Base-by-base conservation (phyloP, 305 asterid genomes). In the Fraxinus ornus region DNA sequence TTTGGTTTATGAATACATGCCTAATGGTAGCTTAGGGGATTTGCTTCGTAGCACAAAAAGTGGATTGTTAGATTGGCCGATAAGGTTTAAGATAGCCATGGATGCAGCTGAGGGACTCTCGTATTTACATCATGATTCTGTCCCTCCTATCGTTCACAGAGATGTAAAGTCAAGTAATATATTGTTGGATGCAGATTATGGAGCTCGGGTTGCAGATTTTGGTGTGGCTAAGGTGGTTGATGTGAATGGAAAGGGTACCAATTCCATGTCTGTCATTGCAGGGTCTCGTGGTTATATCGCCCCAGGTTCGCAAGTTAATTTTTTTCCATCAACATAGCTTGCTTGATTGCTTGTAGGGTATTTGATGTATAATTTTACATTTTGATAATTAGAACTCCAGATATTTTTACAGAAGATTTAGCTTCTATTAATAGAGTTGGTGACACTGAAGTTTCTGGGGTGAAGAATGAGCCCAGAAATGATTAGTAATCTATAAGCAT, bases 281-380 rank as follows among this genome's bases (percentile, higher is more conserved):
- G 99, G 99, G 1, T 96, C 99, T 76, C 89, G 97, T 77, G 99
- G 99, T 3, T 96, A 96, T 86, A 94, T 96, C 64, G 99, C 99
- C 19, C 99, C 99, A 84, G 99, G 98, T 96, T 76, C 76, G 93
- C 86, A 13, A 10, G n/a, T 70, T 28, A 7, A 17, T 68, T 17
- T 32, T 15, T 24, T 68, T 26, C 41, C 8, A 7, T 37, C 9
- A 8, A 0, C 70, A 22, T 22, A 62, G 71, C 71, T 62, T 22
- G 28, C 71, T n/a, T 60, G 70, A 60, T 60, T 60, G 30, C 70
- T 62, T 62, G 30, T 62, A n/a, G 3, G 71, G 32, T 62, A 22
- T 28, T 28, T 49, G 19, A 15, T 62, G 5, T 74, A 91, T 97
- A 49, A 49, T 49, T 49, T n/a, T 49, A 49, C 60, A 49, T 49